Evolutionary conservation across 306 rosid species (phyloP), one percentile per base, ranked within the genome.

Genomic region (Carpinus fangiana): DNA sequence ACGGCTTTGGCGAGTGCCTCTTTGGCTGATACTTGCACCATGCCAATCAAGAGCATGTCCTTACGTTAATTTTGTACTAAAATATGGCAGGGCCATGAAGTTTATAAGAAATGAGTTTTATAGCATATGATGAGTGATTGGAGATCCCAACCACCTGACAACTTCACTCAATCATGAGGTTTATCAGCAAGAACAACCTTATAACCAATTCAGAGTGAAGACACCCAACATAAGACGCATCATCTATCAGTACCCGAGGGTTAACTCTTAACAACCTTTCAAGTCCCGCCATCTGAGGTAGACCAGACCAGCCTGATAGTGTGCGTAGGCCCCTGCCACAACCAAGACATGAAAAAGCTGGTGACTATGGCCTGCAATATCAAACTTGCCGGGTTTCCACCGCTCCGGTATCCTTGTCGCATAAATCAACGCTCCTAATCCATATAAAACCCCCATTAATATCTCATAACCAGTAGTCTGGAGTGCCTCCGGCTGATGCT

Each of bases 381-480:
- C 96, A 81, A 91, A 91, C 81, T 79, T 87, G 11, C 91, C 96
- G 1, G 93, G 90, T 84, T 61, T 80, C 89, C 91, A 91, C 59
- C 93, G 83, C 81, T 89, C 93, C 0, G 93, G 92, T 73, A 89
- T 73, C 78, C 93, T 84, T 0, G 86, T 50, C 1, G 85, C 88
- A 66, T 89, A 89, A n/a, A 91, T 84, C 75, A 86, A 17, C 4
- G 93, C 91, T 60, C 96, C 93, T 62, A 89, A 60, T 46, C 86
- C 89, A 76, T 91, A 89, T 46, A 87, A 78, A 69, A 84, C 46
- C 59, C 91, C 93, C 93, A 91, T 89, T 57, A 81, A 53, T 60
- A 82, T 77, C 80, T 91, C 96, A 62, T 86, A 89, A 7, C 84
- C 80, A 0, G 90, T 75, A 0, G 96, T 91, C 77, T 74, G 83